Conservation (phyloP, 352 stramenopile species). For the Pythium dissimile region DNA sequence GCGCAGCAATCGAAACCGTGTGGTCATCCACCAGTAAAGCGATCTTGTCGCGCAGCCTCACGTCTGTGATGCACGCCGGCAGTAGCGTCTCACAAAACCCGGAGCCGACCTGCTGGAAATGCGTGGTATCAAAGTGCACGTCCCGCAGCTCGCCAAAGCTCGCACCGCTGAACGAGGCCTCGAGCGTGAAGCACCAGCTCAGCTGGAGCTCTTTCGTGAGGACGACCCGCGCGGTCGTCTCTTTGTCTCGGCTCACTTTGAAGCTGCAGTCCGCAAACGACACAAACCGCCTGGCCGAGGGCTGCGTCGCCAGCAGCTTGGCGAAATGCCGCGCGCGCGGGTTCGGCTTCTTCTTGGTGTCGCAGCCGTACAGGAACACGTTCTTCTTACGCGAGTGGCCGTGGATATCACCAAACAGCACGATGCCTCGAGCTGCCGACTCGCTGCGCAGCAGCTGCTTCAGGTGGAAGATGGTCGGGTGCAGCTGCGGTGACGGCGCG, state of each 20-base stretch:
- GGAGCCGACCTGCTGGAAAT: conserved; percentile 45
- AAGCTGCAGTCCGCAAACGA: conserved; percentile 75
- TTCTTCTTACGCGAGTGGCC: conserved; percentile 93
- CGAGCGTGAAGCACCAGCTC: conserved; percentile 78
- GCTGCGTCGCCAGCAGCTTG: conserved; percentile 60
- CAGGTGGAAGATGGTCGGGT: conserved; percentile 88
- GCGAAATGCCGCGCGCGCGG: conserved; percentile 68
- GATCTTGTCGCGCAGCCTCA: conserved; percentile 30
- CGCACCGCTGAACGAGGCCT: conserved; percentile 84
- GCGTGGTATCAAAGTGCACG: conserved; percentile 64
- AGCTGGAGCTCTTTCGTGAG: conserved; percentile 77
- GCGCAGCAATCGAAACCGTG: conserved; percentile 27
- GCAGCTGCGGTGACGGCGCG: conserved; percentile 46
- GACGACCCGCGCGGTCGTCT: conserved; percentile 80
- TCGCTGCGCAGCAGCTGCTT: conserved; percentile 81
- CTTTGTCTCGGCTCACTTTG: conserved; percentile 76
- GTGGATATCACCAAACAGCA: conserved; percentile 90
- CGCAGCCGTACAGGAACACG: conserved; percentile 94
- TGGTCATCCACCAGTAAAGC: conserved; percentile 30
- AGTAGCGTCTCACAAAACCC: conserved; percentile 53
- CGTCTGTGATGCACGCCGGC: conserved; percentile 35
- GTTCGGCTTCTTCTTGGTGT: conserved; percentile 86
- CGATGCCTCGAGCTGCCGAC: conserved; percentile 46
- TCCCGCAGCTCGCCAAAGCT: conserved; percentile 59
- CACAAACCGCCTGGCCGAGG: conserved; percentile 62